These are phyloP conservation scores for Nakazawaea wickerhamii DNA, from an alignment of 805 yeast species.

Conservation along the genomic window DNA sequence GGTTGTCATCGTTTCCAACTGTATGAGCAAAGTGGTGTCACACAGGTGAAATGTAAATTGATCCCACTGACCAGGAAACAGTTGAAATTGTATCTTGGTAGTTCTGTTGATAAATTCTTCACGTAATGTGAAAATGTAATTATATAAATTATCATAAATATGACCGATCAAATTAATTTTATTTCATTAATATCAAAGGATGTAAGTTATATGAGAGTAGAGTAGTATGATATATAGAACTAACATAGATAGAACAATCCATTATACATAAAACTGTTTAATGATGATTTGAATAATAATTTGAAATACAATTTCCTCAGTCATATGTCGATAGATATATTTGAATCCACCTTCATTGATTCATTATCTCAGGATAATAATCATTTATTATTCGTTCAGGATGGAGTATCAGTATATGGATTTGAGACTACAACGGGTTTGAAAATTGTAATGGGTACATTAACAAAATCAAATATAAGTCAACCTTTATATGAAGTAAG, in stretches of 20 bases:
- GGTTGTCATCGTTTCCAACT: slow-evolving; percentile 91
- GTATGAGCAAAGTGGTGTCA: slow-evolving; percentile 51
- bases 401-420: slow-evolving; percentile 63
- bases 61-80: slow-evolving; percentile 73
- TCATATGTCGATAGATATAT: slow-evolving; percentile 72
- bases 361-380: slow-evolving; percentile 29
- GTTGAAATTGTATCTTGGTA: slow-evolving; percentile 64
- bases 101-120: slow-evolving; percentile 52
- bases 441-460: slow-evolving; percentile 56
- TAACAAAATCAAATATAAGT: slow-evolving; percentile 25
- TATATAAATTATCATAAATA: slow-evolving; percentile 13
- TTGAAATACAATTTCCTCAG: slow-evolving; percentile 64
- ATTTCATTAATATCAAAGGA: slow-evolving; percentile 54
- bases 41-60: slow-evolving; percentile 61
- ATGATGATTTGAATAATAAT: slow-evolving; percentile 32
- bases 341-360: slow-evolving; percentile 43
- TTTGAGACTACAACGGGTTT: slow-evolving; percentile 63
- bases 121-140: not conserved
- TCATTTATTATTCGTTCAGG: slow-evolving; percentile 57
- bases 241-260: slow-evolving; percentile 41
- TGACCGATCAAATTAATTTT: slow-evolving; percentile 34
- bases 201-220: slow-evolving; percentile 29
- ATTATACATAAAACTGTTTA: slow-evolving; percentile 51
- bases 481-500: slow-evolving; percentile 18
- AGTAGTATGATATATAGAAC: not conserved